Evolutionary conservation across 208 protist genomes (phyloP).

Genomic region (Leishmania gerbilli): DNA sequence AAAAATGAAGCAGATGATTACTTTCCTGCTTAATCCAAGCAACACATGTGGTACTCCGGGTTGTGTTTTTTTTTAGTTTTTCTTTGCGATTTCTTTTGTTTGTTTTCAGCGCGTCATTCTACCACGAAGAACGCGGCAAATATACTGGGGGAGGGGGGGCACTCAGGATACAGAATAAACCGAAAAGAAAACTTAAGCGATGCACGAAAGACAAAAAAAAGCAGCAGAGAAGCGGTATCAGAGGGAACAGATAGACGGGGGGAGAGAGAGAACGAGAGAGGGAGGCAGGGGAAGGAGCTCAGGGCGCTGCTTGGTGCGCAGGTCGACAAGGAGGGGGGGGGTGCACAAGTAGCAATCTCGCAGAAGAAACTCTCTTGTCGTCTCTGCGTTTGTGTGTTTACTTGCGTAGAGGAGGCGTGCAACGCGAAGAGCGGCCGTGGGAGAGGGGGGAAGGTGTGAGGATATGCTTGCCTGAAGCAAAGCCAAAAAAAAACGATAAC

Average conservation of each 20-base stretch:
- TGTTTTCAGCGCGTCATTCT: not conserved
- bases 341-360: not conserved
- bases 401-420: not conserved
- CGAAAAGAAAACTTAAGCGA: not conserved
- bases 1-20: not conserved
- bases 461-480: not conserved
- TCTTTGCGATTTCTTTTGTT: not conserved
- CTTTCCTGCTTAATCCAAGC: no score
- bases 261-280: not conserved
- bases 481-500: not conserved
- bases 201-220: conserved; percentile 4
- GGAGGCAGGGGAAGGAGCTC: not conserved
- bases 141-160: not conserved
- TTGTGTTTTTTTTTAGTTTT: not conserved
- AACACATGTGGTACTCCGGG: not conserved
- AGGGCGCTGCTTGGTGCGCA: not conserved
- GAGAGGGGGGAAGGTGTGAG: not conserved
- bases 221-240: not conserved
- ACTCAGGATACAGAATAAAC: not conserved
- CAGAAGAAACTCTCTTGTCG: not conserved
- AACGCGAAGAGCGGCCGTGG: not conserved
- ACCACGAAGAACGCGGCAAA: not conserved
- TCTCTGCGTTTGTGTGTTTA: not conserved
- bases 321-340: not conserved
- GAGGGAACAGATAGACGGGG: not conserved